Conservation (phyloP, 1,284 basidiomycete species). For the Microbotryum saponariae region DNA sequence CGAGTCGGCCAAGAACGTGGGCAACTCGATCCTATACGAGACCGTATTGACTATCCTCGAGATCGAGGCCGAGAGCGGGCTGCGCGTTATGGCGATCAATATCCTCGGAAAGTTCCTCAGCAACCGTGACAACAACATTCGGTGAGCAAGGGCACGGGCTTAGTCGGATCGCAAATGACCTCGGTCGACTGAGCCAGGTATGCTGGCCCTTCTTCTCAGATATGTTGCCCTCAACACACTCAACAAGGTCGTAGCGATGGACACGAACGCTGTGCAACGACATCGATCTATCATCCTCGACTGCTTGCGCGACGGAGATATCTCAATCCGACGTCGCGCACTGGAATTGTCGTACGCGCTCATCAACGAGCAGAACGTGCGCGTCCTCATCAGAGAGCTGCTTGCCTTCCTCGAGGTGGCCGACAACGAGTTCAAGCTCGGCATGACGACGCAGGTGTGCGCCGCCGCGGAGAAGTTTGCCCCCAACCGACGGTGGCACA, state of each 20-base stretch:
- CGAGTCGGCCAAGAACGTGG: constrained; percentile 95
- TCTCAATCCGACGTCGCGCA: constrained; percentile 92
- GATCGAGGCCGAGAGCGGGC: constrained; percentile 90
- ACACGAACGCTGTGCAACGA: constrained; percentile 95
- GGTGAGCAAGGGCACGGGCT: constrained; percentile 49
- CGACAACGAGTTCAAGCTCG: constrained; percentile 97
- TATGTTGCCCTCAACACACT: constrained; percentile 98
- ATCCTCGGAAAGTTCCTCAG: constrained; percentile 97
- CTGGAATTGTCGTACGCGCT: constrained; percentile 96
- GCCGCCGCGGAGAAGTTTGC: constrained; percentile 93
- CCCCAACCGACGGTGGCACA: constrained; percentile 98
- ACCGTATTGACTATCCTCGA: constrained; percentile 96
- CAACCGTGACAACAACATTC: constrained; percentile 97
- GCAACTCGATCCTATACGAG: constrained; percentile 96
- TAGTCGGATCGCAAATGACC: not conserved
- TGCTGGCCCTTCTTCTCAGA: constrained; percentile 44
- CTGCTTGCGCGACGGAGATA: constrained; percentile 95
- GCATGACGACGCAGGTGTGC: constrained; percentile 95
- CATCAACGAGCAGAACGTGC: constrained; percentile 92
- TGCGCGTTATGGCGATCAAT: constrained; percentile 99
- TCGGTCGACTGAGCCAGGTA: too few relatives aligned
- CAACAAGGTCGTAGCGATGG: constrained; percentile 96
- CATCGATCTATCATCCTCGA: constrained; percentile 97
- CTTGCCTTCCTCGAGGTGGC: constrained; percentile 95
- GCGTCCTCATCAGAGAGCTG: constrained; percentile 83